Conservation (phyloP, 2,329 filamentous ascomycete genomes). For the Monosporascus sp. region DNA sequence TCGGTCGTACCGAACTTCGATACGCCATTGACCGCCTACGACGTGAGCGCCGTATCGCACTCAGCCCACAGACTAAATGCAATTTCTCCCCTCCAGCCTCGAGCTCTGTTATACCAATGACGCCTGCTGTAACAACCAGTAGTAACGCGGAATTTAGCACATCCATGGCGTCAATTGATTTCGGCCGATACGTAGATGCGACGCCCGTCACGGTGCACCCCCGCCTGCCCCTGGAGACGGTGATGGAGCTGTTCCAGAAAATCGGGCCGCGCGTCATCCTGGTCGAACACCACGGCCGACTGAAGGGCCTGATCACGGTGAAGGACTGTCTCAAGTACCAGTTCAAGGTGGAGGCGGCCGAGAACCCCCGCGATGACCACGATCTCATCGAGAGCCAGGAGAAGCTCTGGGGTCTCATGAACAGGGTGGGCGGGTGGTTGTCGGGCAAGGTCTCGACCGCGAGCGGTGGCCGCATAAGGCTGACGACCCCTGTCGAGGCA, state of each 20-base stretch:
- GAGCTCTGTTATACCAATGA: constrained; percentile 30
- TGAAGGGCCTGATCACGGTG: constrained; percentile 84
- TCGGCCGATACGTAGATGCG: constrained; percentile 80
- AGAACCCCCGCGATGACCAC: constrained; percentile 61
- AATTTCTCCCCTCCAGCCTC: constrained; percentile 55
- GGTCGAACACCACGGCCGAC: constrained; percentile 79
- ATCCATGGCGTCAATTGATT: constrained; percentile 61
- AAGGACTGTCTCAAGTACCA: constrained; percentile 98
- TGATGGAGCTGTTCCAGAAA: constrained; percentile 98
- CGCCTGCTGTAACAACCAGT: constrained; percentile 51
- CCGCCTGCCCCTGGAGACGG: constrained; percentile 84
- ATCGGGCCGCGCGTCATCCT: constrained; percentile 92
- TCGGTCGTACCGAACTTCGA: constrained; percentile 83
- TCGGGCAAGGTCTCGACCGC: constrained; percentile 46
- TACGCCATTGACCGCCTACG: constrained; percentile 83
- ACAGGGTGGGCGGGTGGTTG: constrained; percentile 51
- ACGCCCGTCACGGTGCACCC: constrained; percentile 91
- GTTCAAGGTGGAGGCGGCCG: constrained; percentile 87
- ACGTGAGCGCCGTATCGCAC: constrained; percentile 50
- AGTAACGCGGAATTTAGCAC: constrained; percentile 53
- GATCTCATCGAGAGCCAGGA: constrained; percentile 55
- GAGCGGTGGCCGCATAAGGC: constrained; percentile 52
- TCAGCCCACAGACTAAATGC: constrained; percentile 67
- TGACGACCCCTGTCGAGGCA: constrained; percentile 37
- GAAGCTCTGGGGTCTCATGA: constrained; percentile 56